These are phyloP conservation scores for Neurospora hispaniola DNA, from an alignment of 495 filamentous ascomycete species.

Conservation along the genomic window DNA sequence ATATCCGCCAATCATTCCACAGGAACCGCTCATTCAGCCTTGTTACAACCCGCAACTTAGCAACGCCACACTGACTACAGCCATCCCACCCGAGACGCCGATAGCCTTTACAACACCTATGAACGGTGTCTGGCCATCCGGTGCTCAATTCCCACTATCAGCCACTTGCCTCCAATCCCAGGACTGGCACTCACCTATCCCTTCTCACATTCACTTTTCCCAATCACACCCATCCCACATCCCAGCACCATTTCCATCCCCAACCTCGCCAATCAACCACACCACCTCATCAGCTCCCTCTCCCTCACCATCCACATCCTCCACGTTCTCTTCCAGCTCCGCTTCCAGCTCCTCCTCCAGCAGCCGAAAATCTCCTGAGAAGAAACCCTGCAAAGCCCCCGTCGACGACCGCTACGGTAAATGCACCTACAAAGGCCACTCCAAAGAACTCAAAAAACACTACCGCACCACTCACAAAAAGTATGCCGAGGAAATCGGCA, in stretches of 20 bases:
- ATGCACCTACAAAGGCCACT: fast-evolving
- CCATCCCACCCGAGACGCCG: neutral
- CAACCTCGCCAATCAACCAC: no score
- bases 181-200: no score
- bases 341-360: neutral
- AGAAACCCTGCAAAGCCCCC: neutral
- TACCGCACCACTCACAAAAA: neutral
- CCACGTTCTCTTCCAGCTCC: neutral
- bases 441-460: neutral
- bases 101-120: neutral
- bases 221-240: no score
- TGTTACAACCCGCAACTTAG: neutral
- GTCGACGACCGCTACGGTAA: neutral
- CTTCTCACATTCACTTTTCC: neutral
- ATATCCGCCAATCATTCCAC: neutral
- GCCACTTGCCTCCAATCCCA: neutral
- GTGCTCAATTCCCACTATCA: neutral
- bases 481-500: neutral
- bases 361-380: fast-evolving
- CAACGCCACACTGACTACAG: neutral
- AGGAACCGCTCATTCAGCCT: neutral
- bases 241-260: neutral
- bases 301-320: neutral
- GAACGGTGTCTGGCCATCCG: neutral
- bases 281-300: neutral